Evolutionary conservation across 805 yeast genomes (phyloP).

Genomic region (Lipomyces anomalus): DNA sequence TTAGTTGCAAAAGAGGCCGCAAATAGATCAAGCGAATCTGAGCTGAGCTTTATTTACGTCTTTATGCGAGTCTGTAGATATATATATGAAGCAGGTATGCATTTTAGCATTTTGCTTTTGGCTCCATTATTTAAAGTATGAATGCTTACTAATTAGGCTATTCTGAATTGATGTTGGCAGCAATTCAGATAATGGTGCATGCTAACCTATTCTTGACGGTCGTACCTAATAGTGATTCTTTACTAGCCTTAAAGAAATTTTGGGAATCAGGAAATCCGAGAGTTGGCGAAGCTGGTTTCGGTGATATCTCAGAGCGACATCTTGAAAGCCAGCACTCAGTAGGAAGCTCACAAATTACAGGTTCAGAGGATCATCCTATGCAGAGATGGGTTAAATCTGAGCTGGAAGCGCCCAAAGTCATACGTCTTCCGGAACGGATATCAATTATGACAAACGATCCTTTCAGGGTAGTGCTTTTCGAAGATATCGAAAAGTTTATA

Average conservation of each 20-base stretch:
- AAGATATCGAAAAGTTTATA: conserved; percentile 22
- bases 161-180: conserved; percentile 22
- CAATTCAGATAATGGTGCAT: conserved; percentile 25
- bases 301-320: no score
- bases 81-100: conserved; percentile 8
- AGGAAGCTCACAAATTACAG: not conserved
- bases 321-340: no score
- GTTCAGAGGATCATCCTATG: not conserved
- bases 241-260: conserved; percentile 13
- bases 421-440: not conserved
- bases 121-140: not conserved
- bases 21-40: not conserved
- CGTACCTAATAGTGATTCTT: conserved; percentile 3
- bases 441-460: conserved; percentile 12
- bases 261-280: conserved; percentile 26
- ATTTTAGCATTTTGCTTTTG: no score
- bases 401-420: conserved; percentile 2
- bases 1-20: not conserved
- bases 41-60: conserved; percentile 2
- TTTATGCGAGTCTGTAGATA: conserved; percentile 3
- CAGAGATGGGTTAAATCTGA: conserved; percentile 2
- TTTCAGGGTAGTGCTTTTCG: conserved; percentile 19
- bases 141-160: conserved; percentile 16
- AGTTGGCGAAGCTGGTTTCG: conserved; percentile 24
- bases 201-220: conserved; percentile 13